These are phyloP conservation scores for Moniliophthora roreri DNA, from an alignment of 1,284 basidiomycete genomes.

Conservation along the genomic window DNA sequence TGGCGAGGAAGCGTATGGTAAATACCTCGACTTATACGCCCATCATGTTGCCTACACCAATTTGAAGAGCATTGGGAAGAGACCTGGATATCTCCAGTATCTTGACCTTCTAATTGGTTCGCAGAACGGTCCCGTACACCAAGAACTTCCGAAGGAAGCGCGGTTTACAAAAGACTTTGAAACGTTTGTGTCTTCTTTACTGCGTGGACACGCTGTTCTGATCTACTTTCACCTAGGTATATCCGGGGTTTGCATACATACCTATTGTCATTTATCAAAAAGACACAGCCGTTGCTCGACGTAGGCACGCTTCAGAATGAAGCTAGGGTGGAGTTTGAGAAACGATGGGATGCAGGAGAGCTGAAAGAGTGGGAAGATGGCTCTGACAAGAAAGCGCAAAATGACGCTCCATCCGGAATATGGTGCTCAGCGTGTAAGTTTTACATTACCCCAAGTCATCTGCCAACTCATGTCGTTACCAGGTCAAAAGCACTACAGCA, in stretches of 20 bases:
- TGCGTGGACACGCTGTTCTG: neutral
- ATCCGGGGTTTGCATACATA: slow-evolving; percentile 83
- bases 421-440: slow-evolving; percentile 94
- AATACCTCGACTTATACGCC: slow-evolving; percentile 91
- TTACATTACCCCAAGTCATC: slow-evolving; percentile 13
- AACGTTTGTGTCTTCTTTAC: slow-evolving; percentile 47
- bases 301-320: slow-evolving; percentile 68
- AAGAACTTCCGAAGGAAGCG: slow-evolving; percentile 73
- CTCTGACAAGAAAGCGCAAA: slow-evolving; percentile 36
- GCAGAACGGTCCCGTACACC: slow-evolving; percentile 58
- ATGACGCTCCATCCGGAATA: slow-evolving; percentile 62
- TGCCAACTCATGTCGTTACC: slow-evolving; percentile 9
- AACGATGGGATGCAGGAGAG: slow-evolving; percentile 78
- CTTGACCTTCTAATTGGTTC: slow-evolving; percentile 76
- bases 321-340: slow-evolving; percentile 71
- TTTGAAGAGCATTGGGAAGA: slow-evolving; percentile 78
- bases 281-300: slow-evolving; percentile 87
- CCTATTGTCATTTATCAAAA: slow-evolving; percentile 83
- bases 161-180: slow-evolving; percentile 79
- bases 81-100: slow-evolving; percentile 88
- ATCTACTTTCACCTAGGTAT: slow-evolving; percentile 54
- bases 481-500: slow-evolving; percentile 94
- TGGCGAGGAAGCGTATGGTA: slow-evolving; percentile 94
- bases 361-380: slow-evolving; percentile 74
- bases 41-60: slow-evolving; percentile 92